Conservation (phyloP, 495 filamentous ascomycete species). For the Friedmanniomyces simplex region DNA sequence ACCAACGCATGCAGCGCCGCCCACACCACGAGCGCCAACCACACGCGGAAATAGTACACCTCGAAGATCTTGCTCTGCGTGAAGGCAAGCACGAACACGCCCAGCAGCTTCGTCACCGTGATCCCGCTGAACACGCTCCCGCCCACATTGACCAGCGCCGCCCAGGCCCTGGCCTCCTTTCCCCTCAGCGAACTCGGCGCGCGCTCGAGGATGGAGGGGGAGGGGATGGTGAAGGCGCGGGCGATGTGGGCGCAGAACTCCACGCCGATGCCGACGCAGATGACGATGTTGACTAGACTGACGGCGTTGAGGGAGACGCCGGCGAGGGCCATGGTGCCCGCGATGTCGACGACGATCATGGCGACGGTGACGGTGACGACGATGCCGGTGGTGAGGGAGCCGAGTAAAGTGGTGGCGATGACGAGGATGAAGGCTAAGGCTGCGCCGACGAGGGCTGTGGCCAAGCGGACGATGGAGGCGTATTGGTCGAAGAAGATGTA, state of each 20-base stretch:
- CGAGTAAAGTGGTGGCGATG: conserved; percentile 66
- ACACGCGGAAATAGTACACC: conserved; percentile 97
- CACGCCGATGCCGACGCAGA: conserved; percentile 89
- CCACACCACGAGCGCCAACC: conserved; percentile 80
- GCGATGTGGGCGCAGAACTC: conserved; percentile 98
- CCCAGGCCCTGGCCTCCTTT: conserved; percentile 78
- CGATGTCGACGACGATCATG: conserved; percentile 92
- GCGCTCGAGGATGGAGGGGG: conserved; percentile 61
- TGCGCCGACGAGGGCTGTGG: conserved; percentile 65
- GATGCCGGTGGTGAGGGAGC: conserved; percentile 69
- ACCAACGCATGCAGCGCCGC: conserved; percentile 84
- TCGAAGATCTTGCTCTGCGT: conserved; percentile 98
- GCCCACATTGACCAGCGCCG: conserved; percentile 85
- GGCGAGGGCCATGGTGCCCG: conserved; percentile 83
- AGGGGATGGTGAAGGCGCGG: conserved; percentile 90
- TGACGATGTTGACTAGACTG: conserved; percentile 91
- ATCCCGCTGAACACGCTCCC: conserved; percentile 92
- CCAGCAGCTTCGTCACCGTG: conserved; percentile 86
- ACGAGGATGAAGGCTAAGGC: conserved; percentile 75
- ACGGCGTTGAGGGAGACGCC: conserved; percentile 92
- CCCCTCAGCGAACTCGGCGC: conserved; percentile 46
- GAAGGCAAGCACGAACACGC: conserved; percentile 85
- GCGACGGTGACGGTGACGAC: conserved; percentile 75
- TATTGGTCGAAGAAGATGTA: conserved; percentile 99
- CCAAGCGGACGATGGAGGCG: conserved; percentile 66